Percentiles rank a stretch among this genome's conserved stretches.
phyloP scores from a whole-genome alignment of 1,284 basidiomycete genomes.

The Boletus hoseneyae region DNA sequence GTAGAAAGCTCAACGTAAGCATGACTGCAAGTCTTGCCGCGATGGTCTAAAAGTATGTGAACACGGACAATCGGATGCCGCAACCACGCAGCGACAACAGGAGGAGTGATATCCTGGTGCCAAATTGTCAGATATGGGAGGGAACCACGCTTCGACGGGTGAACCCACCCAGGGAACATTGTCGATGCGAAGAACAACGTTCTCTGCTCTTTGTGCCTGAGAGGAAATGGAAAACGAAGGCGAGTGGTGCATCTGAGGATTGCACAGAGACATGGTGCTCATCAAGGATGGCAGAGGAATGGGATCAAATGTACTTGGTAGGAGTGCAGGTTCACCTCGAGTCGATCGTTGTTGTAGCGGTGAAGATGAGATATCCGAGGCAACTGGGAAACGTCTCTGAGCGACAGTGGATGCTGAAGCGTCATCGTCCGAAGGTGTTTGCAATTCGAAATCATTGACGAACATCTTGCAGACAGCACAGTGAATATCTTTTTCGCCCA shows the following conservation, averaged over 20 bases:
- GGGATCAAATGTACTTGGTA: slow-evolving; percentile 26
- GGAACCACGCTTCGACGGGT: slow-evolving; percentile 2
- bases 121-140: slow-evolving; percentile 10
- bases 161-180: slow-evolving; percentile 78
- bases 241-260: slow-evolving; percentile 11
- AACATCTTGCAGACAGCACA: slow-evolving; percentile 70
- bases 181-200: slow-evolving; percentile 71
- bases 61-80: slow-evolving; percentile 63
- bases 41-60: slow-evolving; percentile 72
- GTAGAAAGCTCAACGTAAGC: slow-evolving; percentile 70
- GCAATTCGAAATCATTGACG: slow-evolving; percentile 65
- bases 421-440: slow-evolving; percentile 22
- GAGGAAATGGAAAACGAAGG: slow-evolving; percentile 13
- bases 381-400: slow-evolving; percentile 11
- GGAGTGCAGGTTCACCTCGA: slow-evolving; percentile 18
- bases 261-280: slow-evolving; percentile 20
- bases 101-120: slow-evolving; percentile 72
- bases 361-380: slow-evolving; percentile 18
- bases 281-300: slow-evolving; percentile 28
- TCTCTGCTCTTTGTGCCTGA: slow-evolving; percentile 33
- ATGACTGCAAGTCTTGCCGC: slow-evolving; percentile 78
- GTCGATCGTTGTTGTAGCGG: slow-evolving; percentile 24
- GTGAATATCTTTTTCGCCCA: slow-evolving; percentile 80
- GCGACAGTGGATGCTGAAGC: slow-evolving; percentile 14
- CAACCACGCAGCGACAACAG: slow-evolving; percentile 63